Base-by-base conservation (phyloP, 2,329 filamentous ascomycete species). In the Dothiorella sarmentorum region DNA sequence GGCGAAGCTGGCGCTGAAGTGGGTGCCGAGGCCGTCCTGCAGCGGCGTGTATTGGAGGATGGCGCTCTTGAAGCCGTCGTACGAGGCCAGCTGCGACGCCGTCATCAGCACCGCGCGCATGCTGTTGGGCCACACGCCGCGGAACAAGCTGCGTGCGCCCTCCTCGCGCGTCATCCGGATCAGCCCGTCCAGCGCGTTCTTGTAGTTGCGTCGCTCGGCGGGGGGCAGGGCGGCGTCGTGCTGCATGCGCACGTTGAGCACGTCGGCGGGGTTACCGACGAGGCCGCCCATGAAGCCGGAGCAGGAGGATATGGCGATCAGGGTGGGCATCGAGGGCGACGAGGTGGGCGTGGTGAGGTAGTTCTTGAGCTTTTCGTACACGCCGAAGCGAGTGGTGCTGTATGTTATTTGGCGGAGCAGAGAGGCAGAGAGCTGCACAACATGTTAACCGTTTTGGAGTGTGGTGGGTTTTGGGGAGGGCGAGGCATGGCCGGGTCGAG, bases 221-320 rank as follows among this genome's bases (percentile, higher is more conserved):
- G 76, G 68, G 0, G 91, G 89, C 1, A 97, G 84, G 0, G 91
- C 85, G 2, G 89, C 87, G 67, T 88, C 94, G 75, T 96, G 90
- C 77, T 99, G 94, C 94, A 99, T 99, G 64, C 94, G 90, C 51
- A 99, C 94, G 75, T 99, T 99, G 68, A 97, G 81, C 31, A 99
- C 91, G 72, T 99, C 94, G 64, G 92, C 93, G 2, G 92, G 91
- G 76, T 97, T 99, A 64, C 94, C 94, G 5, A 88, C 89, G 45
- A 97, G 77, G 51, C 94, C 94, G 62, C 94, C 94, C 2, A 95
- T 75, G 70, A 97, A 90, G 53, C 94, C 94, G 7, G 94, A 93
- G 26, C 85, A 77, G 22, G 86, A 88, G 56, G 93, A 90, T 74
- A 97, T 89, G 64, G 83, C 89, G 63, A 96, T 82, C 9, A 99